Conservation (phyloP, 306 rosid species). For the Cucurbita maxima region DNA sequence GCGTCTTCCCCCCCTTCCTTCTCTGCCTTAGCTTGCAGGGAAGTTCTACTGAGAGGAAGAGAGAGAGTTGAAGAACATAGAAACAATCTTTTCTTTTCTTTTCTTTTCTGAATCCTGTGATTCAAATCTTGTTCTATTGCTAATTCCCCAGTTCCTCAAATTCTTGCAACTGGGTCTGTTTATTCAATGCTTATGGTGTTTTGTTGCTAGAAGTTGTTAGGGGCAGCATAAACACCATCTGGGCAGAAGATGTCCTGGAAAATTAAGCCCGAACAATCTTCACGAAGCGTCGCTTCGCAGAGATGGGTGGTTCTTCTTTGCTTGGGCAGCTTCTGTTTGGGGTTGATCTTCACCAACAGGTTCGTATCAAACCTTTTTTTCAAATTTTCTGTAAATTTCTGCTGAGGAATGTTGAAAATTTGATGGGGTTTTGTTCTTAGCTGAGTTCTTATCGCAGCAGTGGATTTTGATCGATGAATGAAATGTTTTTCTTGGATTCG, state of each 20-base stretch:
- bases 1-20: neutral
- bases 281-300: conserved; percentile 7
- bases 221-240: neutral
- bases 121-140: neutral
- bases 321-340: conserved; percentile 11
- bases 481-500: neutral
- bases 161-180: neutral
- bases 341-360: conserved; percentile 13
- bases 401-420: neutral
- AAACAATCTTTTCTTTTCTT: neutral
- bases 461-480: neutral
- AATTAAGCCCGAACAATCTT: conserved; percentile 3
- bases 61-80: neutral
- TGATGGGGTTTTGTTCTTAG: neutral
- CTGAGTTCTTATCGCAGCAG: neutral
- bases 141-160: neutral
- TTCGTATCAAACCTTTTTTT: neutral
- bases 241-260: conserved; percentile 10
- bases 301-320: conserved; percentile 11
- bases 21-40: neutral
- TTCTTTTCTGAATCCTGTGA: neutral
- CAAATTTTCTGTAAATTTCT: neutral
- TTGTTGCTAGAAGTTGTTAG: neutral
- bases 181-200: neutral
- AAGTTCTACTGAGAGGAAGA: neutral